These are phyloP conservation scores for Apodospora peruviana DNA, from an alignment of 495 filamentous ascomycete genomes.

Conservation along the genomic window DNA sequence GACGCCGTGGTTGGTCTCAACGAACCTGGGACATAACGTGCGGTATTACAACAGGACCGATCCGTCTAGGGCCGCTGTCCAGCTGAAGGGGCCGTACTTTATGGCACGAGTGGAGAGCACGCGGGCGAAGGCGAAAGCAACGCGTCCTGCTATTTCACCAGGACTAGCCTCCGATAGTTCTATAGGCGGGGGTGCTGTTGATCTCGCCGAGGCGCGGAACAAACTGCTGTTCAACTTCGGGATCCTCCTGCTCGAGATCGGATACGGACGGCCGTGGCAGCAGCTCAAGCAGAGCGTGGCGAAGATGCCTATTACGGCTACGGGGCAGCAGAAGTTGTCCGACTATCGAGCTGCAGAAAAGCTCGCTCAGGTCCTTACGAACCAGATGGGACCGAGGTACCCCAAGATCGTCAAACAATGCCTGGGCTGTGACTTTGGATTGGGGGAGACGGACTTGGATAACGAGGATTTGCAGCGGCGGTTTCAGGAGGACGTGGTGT, in stretches of 20 bases:
- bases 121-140: background rate
- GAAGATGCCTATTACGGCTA: no score
- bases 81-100: conserved; percentile 1
- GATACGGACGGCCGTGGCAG: background rate
- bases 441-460: background rate
- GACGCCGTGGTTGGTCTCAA: conserved; percentile 1
- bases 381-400: background rate
- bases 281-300: background rate
- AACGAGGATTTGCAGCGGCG: background rate
- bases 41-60: background rate
- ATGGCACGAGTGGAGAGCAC: background rate
- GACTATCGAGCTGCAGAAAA: background rate
- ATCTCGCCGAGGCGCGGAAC: conserved; percentile 3
- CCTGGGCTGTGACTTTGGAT: conserved; percentile 1
- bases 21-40: background rate
- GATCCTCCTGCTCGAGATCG: conserved; percentile 4
- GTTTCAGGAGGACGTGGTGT: background rate
- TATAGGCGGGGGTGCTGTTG: background rate
- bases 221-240: conserved; percentile 5
- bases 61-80: no score
- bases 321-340: background rate
- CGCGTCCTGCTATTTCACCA: background rate
- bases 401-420: background rate
- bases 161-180: background rate
- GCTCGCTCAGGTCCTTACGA: background rate